A percentile compares a stretch with the other conserved stretches of the same genome.
Conservation (phyloP, 257 asterid species). For the Nicotiana tabacum region DNA sequence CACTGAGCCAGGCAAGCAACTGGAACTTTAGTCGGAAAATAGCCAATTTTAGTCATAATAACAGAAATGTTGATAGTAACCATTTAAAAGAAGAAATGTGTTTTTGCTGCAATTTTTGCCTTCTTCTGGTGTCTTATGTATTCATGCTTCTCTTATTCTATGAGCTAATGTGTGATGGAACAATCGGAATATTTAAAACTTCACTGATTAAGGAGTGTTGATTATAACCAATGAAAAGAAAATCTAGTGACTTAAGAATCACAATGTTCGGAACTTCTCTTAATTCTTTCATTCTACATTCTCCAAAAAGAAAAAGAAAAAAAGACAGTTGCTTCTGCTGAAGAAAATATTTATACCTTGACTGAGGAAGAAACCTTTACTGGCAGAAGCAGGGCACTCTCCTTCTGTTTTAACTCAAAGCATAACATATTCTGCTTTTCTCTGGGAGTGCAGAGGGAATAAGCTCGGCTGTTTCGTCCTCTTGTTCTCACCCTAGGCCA, state of each 20-base stretch:
- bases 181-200: background rate
- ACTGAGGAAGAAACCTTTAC: background rate
- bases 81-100: background rate
- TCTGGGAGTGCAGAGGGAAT: background rate
- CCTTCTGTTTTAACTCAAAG: background rate
- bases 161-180: background rate
- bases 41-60: background rate
- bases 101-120: background rate
- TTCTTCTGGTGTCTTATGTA: background rate
- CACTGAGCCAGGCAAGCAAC: slow-evolving; percentile 69
- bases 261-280: background rate
- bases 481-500: background rate
- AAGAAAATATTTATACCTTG: background rate
- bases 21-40: background rate
- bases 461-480: background rate
- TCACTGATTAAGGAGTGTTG: background rate
- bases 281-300: background rate
- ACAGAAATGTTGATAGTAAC: background rate
- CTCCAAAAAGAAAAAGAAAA: background rate
- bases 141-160: background rate
- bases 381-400: background rate
- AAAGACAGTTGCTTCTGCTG: background rate
- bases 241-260: background rate
- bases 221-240: background rate
- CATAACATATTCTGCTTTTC: background rate